Evolutionary conservation across 495 filamentous ascomycete genomes (phyloP).

Genomic region (Neurospora sp.): DNA sequence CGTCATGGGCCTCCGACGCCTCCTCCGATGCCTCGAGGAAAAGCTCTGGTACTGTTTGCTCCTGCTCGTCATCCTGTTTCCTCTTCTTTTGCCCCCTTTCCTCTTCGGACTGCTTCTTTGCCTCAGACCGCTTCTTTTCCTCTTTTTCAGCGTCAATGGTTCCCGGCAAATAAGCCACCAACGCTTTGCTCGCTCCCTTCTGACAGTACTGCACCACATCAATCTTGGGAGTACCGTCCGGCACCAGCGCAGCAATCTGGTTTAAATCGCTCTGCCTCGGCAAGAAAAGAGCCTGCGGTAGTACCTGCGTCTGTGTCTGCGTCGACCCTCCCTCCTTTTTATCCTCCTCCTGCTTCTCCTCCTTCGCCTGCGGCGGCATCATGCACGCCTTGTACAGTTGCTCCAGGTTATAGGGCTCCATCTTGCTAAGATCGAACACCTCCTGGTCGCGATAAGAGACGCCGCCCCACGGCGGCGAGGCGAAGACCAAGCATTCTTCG

Average conservation of each 20-base stretch:
- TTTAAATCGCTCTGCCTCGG: conserved; percentile 79
- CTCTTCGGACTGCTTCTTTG: background rate
- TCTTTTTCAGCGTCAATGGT: background rate
- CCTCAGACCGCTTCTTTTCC: background rate
- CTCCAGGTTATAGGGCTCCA: conserved; percentile 74
- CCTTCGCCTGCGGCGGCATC: background rate
- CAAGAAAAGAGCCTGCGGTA: conserved; percentile 63
- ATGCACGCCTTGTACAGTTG: conserved; percentile 51
- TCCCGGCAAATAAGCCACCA: conserved; percentile 43
- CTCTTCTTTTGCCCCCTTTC: background rate
- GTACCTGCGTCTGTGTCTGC: conserved; percentile 14
- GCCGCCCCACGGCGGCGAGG: conserved; percentile 92
- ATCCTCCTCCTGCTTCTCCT: background rate
- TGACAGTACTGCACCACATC: conserved; percentile 87
- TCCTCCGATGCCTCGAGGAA: background rate
- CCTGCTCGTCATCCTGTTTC: background rate
- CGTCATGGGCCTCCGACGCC: background rate
- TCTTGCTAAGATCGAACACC: conserved; percentile 75
- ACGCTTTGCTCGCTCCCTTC: conserved; percentile 75
- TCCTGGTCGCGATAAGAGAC: conserved; percentile 66
- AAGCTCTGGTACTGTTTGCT: background rate
- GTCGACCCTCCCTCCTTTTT: background rate
- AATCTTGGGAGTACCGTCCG: conserved; percentile 27
- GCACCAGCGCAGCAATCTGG: conserved; percentile 60
- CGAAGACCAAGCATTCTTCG: conserved; percentile 39